Evolutionary conservation across 164 flowering plant species (phyloP).

Genomic region (Brasenia schreberi): DNA sequence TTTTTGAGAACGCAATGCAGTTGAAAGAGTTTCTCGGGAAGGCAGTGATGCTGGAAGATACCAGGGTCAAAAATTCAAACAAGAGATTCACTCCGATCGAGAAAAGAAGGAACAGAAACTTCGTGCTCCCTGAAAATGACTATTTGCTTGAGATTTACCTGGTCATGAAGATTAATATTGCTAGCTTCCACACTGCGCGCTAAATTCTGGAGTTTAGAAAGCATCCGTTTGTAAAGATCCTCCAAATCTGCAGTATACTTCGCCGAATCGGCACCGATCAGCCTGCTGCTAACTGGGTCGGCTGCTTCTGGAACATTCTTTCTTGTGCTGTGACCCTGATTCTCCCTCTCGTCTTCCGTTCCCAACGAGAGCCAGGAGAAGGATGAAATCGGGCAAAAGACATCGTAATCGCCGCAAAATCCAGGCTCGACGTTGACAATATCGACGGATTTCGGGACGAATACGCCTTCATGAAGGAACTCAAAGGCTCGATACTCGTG

Average conservation of each 20-base stretch:
- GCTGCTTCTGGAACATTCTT: conserved; percentile 49
- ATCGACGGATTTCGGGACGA: conserved; percentile 42
- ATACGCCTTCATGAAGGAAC: conserved; percentile 16
- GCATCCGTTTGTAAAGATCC: conserved; percentile 74
- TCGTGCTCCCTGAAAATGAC: too few relatives aligned
- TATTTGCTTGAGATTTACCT: conserved; percentile 23
- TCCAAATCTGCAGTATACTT: conserved; percentile 48
- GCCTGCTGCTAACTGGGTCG: conserved; percentile 19
- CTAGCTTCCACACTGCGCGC: conserved; percentile 52
- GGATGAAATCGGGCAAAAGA: conserved; percentile 45
- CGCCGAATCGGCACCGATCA: conserved; percentile 52
- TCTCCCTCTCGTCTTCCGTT: conserved; percentile 24
- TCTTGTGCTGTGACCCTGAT: conserved; percentile 17
- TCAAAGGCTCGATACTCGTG: conserved; percentile 73
- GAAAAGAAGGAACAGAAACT: too few relatives aligned
- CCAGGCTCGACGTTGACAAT: conserved; percentile 77
- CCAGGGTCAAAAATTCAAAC: too few relatives aligned
- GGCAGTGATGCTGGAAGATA: too few relatives aligned
- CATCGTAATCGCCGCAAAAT: conserved; percentile 60
- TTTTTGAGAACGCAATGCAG: too few relatives aligned
- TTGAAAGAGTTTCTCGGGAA: too few relatives aligned
- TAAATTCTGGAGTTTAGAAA: conserved; percentile 52
- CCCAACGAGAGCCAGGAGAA: conserved; percentile 41
- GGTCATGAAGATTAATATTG: conserved; percentile 46
- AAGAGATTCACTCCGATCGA: too few relatives aligned